Conservation (phyloP, 2,329 filamentous ascomycete species). For the Penicillium brevicompactum region DNA sequence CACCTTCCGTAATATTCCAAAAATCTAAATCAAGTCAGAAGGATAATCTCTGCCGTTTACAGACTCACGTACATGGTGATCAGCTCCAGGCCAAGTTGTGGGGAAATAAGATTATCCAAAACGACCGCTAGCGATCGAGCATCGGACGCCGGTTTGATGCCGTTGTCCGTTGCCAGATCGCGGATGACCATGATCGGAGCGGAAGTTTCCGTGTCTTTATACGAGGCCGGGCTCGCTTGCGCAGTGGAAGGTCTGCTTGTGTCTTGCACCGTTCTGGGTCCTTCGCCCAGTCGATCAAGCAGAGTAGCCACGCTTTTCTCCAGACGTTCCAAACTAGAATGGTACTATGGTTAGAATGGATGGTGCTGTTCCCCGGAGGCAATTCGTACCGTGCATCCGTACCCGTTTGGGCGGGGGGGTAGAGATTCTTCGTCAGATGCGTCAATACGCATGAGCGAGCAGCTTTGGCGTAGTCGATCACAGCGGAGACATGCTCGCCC, state of each 20-base stretch:
- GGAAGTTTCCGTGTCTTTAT: slow-evolving; percentile 18
- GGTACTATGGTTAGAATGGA: slow-evolving; percentile 1
- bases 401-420: neutral
- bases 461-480: slow-evolving; percentile 37
- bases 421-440: slow-evolving; percentile 1
- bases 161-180: slow-evolving; percentile 20
- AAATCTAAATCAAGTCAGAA: slow-evolving; percentile 29
- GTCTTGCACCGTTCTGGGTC: slow-evolving; percentile 8
- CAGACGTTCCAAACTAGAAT: slow-evolving; percentile 18
- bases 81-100: slow-evolving; percentile 32
- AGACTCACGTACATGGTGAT: slow-evolving; percentile 22
- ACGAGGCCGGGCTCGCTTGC: slow-evolving; percentile 14
- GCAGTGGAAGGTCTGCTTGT: slow-evolving; percentile 10
- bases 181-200: slow-evolving; percentile 24
- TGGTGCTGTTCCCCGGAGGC: neutral
- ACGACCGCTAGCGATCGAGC: slow-evolving; percentile 9
- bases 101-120: slow-evolving; percentile 22
- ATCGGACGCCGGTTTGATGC: slow-evolving; percentile 11
- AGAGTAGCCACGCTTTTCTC: slow-evolving; percentile 19
- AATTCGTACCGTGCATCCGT: slow-evolving; percentile 21
- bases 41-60: neutral
- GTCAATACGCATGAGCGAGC: slow-evolving; percentile 30
- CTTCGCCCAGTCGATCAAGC: slow-evolving; percentile 20
- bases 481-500: slow-evolving; percentile 42
- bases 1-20: slow-evolving; percentile 47